Base-by-base conservation (phyloP, 768 basidiomycete species). In the Mycena rosella region DNA sequence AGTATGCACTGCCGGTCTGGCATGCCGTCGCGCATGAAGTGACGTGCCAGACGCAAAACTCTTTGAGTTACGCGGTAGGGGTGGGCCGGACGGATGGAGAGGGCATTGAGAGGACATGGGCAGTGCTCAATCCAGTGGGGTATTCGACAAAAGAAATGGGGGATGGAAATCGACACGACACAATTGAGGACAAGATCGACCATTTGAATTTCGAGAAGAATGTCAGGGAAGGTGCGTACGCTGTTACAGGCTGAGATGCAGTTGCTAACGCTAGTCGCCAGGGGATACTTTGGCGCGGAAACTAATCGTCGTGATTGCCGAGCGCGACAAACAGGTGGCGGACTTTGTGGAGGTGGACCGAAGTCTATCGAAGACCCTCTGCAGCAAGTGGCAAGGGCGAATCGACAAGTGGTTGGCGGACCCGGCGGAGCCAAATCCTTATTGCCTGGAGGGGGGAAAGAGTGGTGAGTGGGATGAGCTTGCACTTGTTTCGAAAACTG, bases 131-230 rank as follows among this genome's bases (percentile, higher is more conserved):
- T 60, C 61, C 67, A 0, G 51, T 70, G 2, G 72, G 74, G 0
- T 67, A 58, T 2, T 75, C 75, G 36, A 81, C 78, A 0, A 73
- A 74, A 15, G 78, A 82, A 24, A 82, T 78, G 79, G 75, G 75
- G 0, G 72, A 73, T 0, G 76, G 77, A 0, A 57, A 65, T 1
- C 66, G 75, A 0, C 57, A 72, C 7, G 78, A 79, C 29, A 72
- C 75, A 0, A 30, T 83, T 1, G 77, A 82, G 45, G 55, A 74
- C 26, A 62, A 65, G 42, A 17, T 63, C 10, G 78, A 80, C 38
- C 63, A 73, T 20, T 68, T 51, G 3, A 71, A 68, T 34, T 70
- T 52, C 30, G 62, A 67, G 45, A 74, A 74, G 51, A 69, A 71
- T 22, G 17, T 69, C 1, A 42, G 58, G 0, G 38, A 55, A 42